Conservation (phyloP, 495 filamentous ascomycete species). For the Aspergillus homomorphus region DNA sequence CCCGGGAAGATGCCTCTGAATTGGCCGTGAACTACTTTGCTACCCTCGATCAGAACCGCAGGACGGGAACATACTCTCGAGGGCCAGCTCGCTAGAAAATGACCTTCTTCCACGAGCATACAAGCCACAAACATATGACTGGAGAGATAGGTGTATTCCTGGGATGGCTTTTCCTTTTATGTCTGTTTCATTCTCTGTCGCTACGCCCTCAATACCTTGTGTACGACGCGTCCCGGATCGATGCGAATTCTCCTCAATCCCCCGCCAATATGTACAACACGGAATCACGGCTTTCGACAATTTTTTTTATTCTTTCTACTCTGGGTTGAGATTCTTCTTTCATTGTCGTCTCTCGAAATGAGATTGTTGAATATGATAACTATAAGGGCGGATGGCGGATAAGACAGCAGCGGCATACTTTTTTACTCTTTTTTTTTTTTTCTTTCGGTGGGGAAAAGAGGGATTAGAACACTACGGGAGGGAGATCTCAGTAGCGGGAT, state of each 20-base stretch:
- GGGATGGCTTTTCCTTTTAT: background rate
- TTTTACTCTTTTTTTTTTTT: background rate
- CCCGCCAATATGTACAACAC: constrained; percentile 28
- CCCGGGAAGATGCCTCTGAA: constrained; percentile 87
- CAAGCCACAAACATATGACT: constrained; percentile 11
- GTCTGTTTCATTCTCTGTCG: background rate
- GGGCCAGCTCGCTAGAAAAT: background rate
- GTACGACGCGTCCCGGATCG: constrained; percentile 23
- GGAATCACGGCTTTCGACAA: constrained; percentile 26
- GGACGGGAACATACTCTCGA: background rate
- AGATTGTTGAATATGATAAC: background rate
- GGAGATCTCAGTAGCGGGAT: background rate
- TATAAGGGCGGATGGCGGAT: background rate
- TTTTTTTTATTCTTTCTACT: constrained; percentile 19
- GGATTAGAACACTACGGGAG: background rate
- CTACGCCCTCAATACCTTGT: constrained; percentile 10
- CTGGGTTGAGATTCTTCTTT: background rate
- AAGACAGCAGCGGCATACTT: background rate
- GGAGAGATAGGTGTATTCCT: background rate
- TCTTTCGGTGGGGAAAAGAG: background rate
- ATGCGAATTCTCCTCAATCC: constrained; percentile 20
- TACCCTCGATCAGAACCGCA: background rate
- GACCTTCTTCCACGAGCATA: constrained; percentile 14
- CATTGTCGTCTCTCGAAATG: background rate
- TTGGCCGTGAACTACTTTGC: constrained; percentile 53